These are phyloP conservation scores for Prunus mongolica DNA, from an alignment of 306 rosid genomes.

Conservation along the genomic window DNA sequence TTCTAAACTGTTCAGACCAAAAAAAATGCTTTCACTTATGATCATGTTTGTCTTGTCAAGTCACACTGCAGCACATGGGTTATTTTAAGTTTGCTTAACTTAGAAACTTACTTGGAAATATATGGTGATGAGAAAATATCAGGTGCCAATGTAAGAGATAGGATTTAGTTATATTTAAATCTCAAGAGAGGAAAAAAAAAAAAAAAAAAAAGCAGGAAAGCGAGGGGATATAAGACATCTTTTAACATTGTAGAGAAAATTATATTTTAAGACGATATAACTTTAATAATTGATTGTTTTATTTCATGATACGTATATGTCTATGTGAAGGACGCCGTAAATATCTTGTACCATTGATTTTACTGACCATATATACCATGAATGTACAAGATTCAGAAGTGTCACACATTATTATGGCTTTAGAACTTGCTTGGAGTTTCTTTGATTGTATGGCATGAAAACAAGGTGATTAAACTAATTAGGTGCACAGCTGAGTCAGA, in stretches of 20 bases:
- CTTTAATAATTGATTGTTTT: too few relatives aligned
- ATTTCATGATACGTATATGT: too few relatives aligned
- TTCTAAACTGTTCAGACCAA: slow-evolving; percentile 29
- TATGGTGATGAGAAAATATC: background rate
- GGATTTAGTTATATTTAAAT: background rate
- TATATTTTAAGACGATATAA: too few relatives aligned
- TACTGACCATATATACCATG: background rate
- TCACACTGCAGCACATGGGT: slow-evolving; percentile 43
- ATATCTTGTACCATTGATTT: too few relatives aligned
- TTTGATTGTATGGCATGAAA: background rate
- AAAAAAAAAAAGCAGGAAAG: too few relatives aligned
- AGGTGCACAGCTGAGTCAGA: background rate
- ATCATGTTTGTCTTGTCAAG: slow-evolving; percentile 34
- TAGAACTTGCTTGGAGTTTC: background rate
- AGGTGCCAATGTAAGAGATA: background rate
- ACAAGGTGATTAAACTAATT: background rate
- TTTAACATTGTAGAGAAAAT: too few relatives aligned
- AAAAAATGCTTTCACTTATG: background rate
- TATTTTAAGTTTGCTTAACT: slow-evolving; percentile 1
- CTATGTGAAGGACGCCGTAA: too few relatives aligned
- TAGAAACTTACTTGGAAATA: background rate
- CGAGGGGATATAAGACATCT: too few relatives aligned
- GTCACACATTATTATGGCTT: background rate
- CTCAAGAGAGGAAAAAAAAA: too few relatives aligned
- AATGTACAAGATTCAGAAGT: background rate